Base-by-base conservation (phyloP, 352 stramenopile species). In the Ophiocytium majus region DNA sequence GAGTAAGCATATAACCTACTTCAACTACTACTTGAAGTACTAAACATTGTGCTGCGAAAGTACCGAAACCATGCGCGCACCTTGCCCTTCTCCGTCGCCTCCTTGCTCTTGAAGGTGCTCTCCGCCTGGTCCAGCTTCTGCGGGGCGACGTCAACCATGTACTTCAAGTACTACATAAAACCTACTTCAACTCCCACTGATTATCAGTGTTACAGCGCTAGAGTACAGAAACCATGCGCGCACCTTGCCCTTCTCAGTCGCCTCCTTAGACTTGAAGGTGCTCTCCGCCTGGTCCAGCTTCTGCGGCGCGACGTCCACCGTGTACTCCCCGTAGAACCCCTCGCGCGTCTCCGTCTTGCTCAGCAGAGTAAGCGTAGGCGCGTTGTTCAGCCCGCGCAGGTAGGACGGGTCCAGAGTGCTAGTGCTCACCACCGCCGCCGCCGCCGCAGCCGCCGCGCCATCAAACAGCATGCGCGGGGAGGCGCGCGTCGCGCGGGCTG, bases 191-290 rank as follows among this genome's bases (percentile, higher is more conserved):
- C n/a, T n/a, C n/a, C n/a, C n/a, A n/a, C n/a, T n/a, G n/a, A n/a
- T n/a, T n/a, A n/a, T n/a, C n/a, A n/a, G n/a, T n/a, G n/a, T n/a
- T n/a, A n/a, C 43, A 57, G 43, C 43, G 14, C 43, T 14, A 57
- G 14, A 14, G 43, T 14, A 14, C 43, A 57, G 14, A 57, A 5
- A 14, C 43, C 5, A 78, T 78, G 35, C 32, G 35, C 66, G 28
- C 28, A 78, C 84, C 28, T 83, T 80, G 19, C 71, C 66, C 50
- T 86, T 83, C 50, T 85, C 84, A 19, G 84, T 88, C 0, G 81
- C 84, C 37, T 88, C 84, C 63, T 88, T 88, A n/a, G 84, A 84
- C 82, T 88, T 88, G 71, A 86, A 88, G 0, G 84, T 88, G 57
- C 81, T 83, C 63, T 78, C 74, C 50, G 80, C 84, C 43, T 83